Conservation (phyloP, 1,284 basidiomycete species). For the Tilletia walkeri region DNA sequence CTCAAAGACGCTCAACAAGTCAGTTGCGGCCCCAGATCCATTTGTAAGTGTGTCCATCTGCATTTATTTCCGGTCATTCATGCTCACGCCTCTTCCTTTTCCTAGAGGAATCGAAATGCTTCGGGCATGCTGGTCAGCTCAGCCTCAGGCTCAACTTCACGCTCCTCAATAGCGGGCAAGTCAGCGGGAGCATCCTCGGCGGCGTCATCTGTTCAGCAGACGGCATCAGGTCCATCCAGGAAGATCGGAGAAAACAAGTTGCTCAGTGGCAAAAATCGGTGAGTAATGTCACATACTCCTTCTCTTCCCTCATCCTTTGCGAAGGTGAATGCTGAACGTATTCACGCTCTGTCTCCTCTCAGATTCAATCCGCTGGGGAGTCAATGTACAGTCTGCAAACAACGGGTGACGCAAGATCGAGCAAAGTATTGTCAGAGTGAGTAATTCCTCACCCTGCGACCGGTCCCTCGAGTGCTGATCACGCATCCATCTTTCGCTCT, state of each 20-base stretch:
- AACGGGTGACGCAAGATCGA: constrained; percentile 30
- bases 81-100: background rate
- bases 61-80: background rate
- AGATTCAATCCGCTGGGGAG: constrained; percentile 31
- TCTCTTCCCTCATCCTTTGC: background rate
- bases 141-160: constrained; percentile 17
- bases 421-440: constrained; percentile 37
- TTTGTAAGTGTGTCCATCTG: constrained; percentile 23
- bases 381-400: constrained; percentile 40
- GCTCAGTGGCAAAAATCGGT: constrained; percentile 24
- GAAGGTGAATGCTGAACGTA: constrained; percentile 1
- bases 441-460: background rate
- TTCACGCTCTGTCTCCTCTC: constrained; percentile 21
- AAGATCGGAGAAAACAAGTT: constrained; percentile 35
- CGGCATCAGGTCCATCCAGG: constrained; percentile 16
- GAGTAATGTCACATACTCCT: constrained; percentile 21
- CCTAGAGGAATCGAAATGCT: constrained; percentile 28
- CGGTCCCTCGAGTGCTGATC: too few species aligned
- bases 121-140: constrained; percentile 24
- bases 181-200: background rate
- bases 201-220: constrained; percentile 10
- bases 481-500: background rate
- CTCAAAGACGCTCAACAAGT: constrained; percentile 27
- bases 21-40: constrained; percentile 28
- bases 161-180: background rate